Base-by-base conservation (phyloP, 2,329 filamentous ascomycete genomes). In the Podosphaera fusca region DNA sequence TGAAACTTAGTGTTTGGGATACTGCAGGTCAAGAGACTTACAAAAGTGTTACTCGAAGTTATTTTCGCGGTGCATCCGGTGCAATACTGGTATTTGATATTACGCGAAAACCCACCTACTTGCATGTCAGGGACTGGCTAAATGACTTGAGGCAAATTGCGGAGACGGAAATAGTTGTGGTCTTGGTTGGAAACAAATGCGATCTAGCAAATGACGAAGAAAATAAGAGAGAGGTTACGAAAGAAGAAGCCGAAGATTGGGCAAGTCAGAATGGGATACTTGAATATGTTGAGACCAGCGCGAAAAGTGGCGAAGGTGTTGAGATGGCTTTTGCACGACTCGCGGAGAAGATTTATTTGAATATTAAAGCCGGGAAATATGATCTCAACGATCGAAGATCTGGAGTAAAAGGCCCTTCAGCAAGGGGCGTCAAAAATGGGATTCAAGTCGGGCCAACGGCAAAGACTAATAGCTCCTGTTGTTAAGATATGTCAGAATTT, bases 1-100 rank as follows among this genome's bases (percentile, higher is more conserved):
- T 95, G 88, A 95, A 95, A 71, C 77, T 95, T 4, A 87, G 82
- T 50, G 75, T 96, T 9, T 96, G 90, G 90, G 90, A 95, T 68
- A 96, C 90, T 0, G 90, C 90, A 14, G 90, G 90, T 33, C 90
- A 96, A 70, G 90, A 96, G 73, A 95, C 88, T 10, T 96, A 96
- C 75, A 95, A 95, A 70, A 90, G 85, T 50, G 92, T 96, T 59
- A 96, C 90, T 7, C 77, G 90, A 57, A 92, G 85, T 56, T 85
- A 85, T 67, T 85, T 85, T 66, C 75, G 65, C 9, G 82, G 82
- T 57, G 82, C 82, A 45, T 80, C 77, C 0, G 82, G 82, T 36
- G 82, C 82, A 4, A 76, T 98, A 12, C 79, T 98, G 33, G 92
- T 98, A 60, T 98, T 95, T 67, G 92, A 98, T 70, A 90, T 98